These are phyloP conservation scores for Fusarium coffeatum DNA, from an alignment of 2,329 filamentous ascomycete genomes.

Conservation along the genomic window DNA sequence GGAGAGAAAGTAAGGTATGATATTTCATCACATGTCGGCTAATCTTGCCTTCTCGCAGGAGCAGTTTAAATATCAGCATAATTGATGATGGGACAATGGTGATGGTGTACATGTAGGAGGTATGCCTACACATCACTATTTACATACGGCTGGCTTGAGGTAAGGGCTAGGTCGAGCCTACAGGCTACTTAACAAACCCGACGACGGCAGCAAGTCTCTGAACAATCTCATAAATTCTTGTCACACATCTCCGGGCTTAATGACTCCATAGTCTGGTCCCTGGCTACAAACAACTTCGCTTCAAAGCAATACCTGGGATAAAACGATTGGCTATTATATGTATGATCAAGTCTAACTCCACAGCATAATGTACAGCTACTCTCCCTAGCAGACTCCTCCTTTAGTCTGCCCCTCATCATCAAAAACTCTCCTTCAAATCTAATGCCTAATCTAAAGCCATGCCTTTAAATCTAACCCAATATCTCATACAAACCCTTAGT, in stretches of 20 bases:
- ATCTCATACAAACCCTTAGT: slow-evolving; percentile 3
- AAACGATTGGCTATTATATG: slow-evolving; percentile 23
- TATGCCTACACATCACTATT: too few species aligned
- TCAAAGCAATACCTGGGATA: background rate
- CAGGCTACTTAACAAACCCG: too few species aligned
- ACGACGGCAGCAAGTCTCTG: too few species aligned
- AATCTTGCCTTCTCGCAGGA: background rate
- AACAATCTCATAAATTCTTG: too few species aligned
- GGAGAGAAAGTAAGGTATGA: background rate
- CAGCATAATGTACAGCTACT: slow-evolving; percentile 32
- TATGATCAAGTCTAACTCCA: slow-evolving; percentile 37
- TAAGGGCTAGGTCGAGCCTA: too few species aligned
- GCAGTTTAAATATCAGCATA: too few species aligned
- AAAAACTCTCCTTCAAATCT: slow-evolving; percentile 15
- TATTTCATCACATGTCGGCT: background rate
- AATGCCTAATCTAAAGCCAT: slow-evolving; percentile 32
- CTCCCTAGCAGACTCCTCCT: background rate
- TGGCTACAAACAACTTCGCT: too few species aligned
- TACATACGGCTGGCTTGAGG: too few species aligned
- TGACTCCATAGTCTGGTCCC: too few species aligned
- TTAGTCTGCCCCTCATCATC: background rate
- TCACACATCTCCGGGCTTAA: too few species aligned
- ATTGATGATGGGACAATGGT: too few species aligned
- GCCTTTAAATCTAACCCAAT: slow-evolving; percentile 22
- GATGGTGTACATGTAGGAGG: too few species aligned